phyloP scores from a whole-genome alignment of 352 stramenopile genomes.

The Pythium sp. region DNA sequence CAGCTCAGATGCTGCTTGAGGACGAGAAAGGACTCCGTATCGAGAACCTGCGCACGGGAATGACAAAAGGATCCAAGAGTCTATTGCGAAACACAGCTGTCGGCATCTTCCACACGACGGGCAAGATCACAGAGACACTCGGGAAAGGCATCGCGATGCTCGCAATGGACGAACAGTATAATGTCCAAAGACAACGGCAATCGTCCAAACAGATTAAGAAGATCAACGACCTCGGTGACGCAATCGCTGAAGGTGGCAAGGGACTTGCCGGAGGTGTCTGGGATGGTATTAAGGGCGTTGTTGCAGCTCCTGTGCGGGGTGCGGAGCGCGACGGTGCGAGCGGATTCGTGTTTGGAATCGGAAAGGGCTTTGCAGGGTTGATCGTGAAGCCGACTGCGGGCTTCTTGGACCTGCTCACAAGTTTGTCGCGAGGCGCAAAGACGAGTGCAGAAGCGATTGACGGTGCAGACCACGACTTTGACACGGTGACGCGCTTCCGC shows the following conservation, averaged over 20 bases:
- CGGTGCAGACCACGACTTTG: conserved; percentile 43
- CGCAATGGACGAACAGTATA: conserved; percentile 88
- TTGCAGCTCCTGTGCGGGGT: conserved; percentile 72
- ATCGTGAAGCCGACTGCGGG: conserved; percentile 83
- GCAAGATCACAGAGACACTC: conserved; percentile 87
- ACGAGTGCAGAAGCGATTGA: conserved; percentile 80
- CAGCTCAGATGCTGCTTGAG: conserved; percentile 90
- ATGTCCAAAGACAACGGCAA: conserved; percentile 71
- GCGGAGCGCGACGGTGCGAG: conserved; percentile 72
- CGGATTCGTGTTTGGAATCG: conserved; percentile 82
- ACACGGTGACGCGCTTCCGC: conserved; percentile 58
- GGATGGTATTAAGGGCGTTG: conserved; percentile 81
- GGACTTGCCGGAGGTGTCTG: conserved; percentile 75
- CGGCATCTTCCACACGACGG: conserved; percentile 88
- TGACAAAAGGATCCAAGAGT: conserved; percentile 88
- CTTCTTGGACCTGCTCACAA: conserved; percentile 81
- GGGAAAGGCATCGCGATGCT: conserved; percentile 83
- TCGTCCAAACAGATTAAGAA: conserved; percentile 73
- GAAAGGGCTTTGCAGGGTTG: conserved; percentile 77
- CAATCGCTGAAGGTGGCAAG: conserved; percentile 80
- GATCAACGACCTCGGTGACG: conserved; percentile 76
- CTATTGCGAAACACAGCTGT: conserved; percentile 84
- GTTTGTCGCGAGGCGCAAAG: conserved; percentile 75
- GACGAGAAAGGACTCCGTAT: conserved; percentile 85
- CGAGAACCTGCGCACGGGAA: conserved; percentile 82